Base-by-base conservation (phyloP, 139 green algal species). In the Chlorella sp. region DNA sequence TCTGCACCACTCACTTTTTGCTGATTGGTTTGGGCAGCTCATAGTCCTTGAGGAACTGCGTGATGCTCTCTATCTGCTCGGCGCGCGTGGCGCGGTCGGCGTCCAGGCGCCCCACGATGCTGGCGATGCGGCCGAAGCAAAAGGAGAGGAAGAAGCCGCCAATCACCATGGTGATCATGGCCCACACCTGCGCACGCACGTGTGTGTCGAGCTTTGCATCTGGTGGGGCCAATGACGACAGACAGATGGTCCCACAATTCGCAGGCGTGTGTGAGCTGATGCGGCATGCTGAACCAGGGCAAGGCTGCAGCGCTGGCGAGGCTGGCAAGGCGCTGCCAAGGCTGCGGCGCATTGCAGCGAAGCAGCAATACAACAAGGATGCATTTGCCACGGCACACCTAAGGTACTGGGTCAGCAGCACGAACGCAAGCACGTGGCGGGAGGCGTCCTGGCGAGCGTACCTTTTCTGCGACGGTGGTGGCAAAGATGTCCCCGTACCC, bases 121-220 rank as follows among this genome's bases (percentile, higher is more conserved):
- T 80, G 2, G 82, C 82, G 74, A 85, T 83, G 71, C 79, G 76
- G 2, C 82, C 79, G 24, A 88, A 82, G 49, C 79, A 81, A 33
- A 85, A 88, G 31, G 76, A 82, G 65, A 88, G 79, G 82, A 88
- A 88, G 71, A 88, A 88, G 64, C 82, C 78, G 24, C 76, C 78
- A 30, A 83, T 76, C 6, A 88, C 81, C 82, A 88, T 88, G 23
- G 78, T 85, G 6, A 75, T 23, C 64, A 88, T 88, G 62, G 67
- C 75, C 82, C 79, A 83, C 2, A 86, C n/a, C 75, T 80, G 62
- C 35, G 27, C n/a, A n/a, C n/a, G n/a, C n/a, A n/a, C n/a, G n/a
- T n/a, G n/a, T n/a, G n/a, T n/a, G n/a, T n/a, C n/a, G n/a, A n/a
- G n/a, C n/a, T n/a, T n/a, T n/a, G n/a, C n/a, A n/a, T n/a, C n/a